These are phyloP conservation scores for Vigna nakashimae DNA, from an alignment of 306 rosid genomes.

Conservation along the genomic window DNA sequence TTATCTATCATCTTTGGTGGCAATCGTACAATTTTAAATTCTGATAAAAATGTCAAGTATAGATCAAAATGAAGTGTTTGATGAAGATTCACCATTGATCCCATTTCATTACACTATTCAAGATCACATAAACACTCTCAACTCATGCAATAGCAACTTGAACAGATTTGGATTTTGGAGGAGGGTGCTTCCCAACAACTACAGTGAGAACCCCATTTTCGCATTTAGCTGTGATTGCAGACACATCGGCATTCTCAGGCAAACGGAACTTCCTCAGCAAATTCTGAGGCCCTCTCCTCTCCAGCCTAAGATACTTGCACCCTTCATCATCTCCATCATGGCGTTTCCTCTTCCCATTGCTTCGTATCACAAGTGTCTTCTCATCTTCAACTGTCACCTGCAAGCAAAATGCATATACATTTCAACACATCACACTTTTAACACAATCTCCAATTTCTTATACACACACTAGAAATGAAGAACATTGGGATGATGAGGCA, in stretches of 20 bases:
- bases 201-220: constrained; percentile 70
- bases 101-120: neutral
- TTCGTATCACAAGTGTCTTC: constrained; percentile 57
- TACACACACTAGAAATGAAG: neutral
- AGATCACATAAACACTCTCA: neutral
- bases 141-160: constrained; percentile 55
- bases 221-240: constrained; percentile 66
- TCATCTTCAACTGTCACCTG: constrained; percentile 65
- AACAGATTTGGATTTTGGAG: constrained; percentile 65
- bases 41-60: too few species aligned
- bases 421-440: neutral
- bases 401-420: neutral
- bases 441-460: neutral
- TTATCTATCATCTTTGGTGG: too few species aligned
- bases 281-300: constrained; percentile 62
- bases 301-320: constrained; percentile 69
- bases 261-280: constrained; percentile 52
- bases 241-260: constrained; percentile 61
- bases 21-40: neutral
- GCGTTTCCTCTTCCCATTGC: constrained; percentile 70
- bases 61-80: too few species aligned
- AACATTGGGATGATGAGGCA: neutral
- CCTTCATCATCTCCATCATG: constrained; percentile 70
- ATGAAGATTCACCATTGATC: neutral
- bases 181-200: constrained; percentile 70